Evolutionary conservation across 208 protist species (phyloP).

Genomic region (Trypanosoma melophagium): DNA sequence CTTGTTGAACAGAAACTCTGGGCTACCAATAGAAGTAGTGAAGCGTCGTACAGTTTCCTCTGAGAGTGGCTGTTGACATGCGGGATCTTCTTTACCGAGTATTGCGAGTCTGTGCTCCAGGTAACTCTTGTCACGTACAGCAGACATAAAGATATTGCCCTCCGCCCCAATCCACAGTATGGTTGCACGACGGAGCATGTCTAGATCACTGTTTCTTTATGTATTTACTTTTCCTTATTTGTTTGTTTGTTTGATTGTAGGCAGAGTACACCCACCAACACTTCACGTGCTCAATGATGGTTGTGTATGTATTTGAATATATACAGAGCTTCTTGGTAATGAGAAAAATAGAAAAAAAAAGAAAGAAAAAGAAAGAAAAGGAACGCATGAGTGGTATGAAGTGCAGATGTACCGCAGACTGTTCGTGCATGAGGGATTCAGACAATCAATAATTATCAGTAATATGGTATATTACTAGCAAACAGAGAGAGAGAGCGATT

Average conservation of each 20-base stretch:
- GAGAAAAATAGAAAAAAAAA: too few species aligned
- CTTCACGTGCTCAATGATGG: too few species aligned
- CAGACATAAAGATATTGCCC: constrained; percentile 66
- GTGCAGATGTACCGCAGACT: too few species aligned
- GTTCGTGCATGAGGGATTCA: too few species aligned
- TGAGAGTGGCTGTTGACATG: constrained; percentile 48
- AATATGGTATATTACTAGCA: too few species aligned
- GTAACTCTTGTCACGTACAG: constrained; percentile 78
- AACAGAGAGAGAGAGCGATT: too few species aligned
- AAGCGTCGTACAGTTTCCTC: constrained; percentile 82
- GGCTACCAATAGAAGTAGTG: constrained; percentile 75
- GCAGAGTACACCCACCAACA: background rate
- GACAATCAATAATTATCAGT: too few species aligned
- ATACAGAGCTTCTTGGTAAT: too few species aligned
- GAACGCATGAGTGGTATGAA: too few species aligned
- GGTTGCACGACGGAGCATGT: constrained; percentile 62
- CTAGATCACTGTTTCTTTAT: constrained; percentile 5
- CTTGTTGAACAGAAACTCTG: constrained; percentile 87
- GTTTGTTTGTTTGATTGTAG: background rate
- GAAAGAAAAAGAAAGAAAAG: too few species aligned
- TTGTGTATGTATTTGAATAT: too few species aligned
- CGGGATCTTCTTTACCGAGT: constrained; percentile 68
- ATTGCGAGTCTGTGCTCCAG: constrained; percentile 80
- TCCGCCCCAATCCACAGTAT: constrained; percentile 71
- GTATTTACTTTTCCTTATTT: background rate